Evolutionary conservation across 2,329 filamentous ascomycete genomes (phyloP).

Genomic region (Hyphodiscus sp.): DNA sequence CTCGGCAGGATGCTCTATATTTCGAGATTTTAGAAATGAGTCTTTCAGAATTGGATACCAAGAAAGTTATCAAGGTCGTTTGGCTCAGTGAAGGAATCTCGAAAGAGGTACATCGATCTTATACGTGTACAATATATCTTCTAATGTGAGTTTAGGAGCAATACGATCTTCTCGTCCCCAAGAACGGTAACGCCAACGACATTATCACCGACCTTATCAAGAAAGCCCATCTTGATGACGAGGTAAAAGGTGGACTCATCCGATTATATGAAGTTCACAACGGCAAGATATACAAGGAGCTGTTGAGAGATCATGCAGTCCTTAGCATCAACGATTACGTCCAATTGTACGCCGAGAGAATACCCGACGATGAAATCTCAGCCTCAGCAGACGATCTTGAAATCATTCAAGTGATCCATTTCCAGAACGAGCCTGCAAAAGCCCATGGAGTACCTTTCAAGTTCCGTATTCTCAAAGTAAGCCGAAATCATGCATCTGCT

Average conservation of each 20-base stretch:
- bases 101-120: conserved; percentile 64
- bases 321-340: conserved; percentile 81
- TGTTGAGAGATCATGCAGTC: conserved; percentile 65
- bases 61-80: conserved; percentile 77
- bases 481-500: conserved; percentile 23
- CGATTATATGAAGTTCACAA: conserved; percentile 78
- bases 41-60: conserved; percentile 84
- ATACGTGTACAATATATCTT: conserved; percentile 3
- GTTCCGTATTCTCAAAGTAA: conserved; percentile 75
- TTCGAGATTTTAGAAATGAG: conserved; percentile 95
- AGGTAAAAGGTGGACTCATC: conserved; percentile 61
- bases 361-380: conserved; percentile 66
- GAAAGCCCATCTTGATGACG: conserved; percentile 73
- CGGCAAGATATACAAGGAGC: conserved; percentile 77
- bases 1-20: conserved; percentile 72
- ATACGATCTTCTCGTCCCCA: conserved; percentile 78
- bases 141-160: conserved; percentile 50
- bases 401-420: conserved; percentile 80
- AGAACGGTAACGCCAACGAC: conserved; percentile 75
- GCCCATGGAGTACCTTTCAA: conserved; percentile 86
- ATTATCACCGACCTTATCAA: conserved; percentile 69
- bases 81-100: conserved; percentile 85
- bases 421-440: conserved; percentile 81
- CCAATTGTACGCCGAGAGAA: conserved; percentile 70
- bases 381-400: conserved; percentile 40